A percentile compares a stretch with the other conserved stretches of the same genome.
Evolutionary conservation across 768 basidiomycete species (phyloP).

Genomic region (Tricholoma terreum): DNA sequence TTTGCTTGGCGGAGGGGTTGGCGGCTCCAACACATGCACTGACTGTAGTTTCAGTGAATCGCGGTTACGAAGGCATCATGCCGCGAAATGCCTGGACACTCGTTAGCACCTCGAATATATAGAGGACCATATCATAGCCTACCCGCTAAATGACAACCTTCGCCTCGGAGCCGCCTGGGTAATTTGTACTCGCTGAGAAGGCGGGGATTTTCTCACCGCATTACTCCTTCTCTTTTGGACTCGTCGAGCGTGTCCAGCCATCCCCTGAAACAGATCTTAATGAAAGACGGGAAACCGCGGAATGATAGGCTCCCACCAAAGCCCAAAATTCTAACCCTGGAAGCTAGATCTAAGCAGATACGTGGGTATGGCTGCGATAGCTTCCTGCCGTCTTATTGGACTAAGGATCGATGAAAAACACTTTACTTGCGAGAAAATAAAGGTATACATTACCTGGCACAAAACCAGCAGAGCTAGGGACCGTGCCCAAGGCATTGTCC

Average conservation of each 20-base stretch:
- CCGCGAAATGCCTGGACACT: too few species aligned
- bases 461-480: constrained; percentile 59
- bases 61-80: neutral
- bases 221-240: constrained; percentile 62
- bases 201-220: too few species aligned
- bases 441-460: constrained; percentile 54
- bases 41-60: constrained; percentile 31
- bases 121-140: constrained; percentile 14
- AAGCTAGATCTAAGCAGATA: constrained; percentile 15
- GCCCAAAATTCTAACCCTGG: constrained; percentile 61
- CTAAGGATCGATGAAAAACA: constrained; percentile 16
- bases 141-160: constrained; percentile 60
- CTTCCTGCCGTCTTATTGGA: constrained; percentile 27
- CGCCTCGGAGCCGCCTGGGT: constrained; percentile 49
- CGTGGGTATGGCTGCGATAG: neutral
- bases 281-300: neutral
- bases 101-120: neutral
- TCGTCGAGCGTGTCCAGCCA: constrained; percentile 57
- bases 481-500: constrained; percentile 56
- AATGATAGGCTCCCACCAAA: constrained; percentile 38
- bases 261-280: constrained; percentile 41
- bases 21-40: constrained; percentile 47
- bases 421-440: neutral
- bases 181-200: constrained; percentile 45
- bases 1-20: constrained; percentile 23